These are phyloP conservation scores for Alternaria burnsii DNA, from an alignment of 2,329 filamentous ascomycete species.

Conservation along the genomic window DNA sequence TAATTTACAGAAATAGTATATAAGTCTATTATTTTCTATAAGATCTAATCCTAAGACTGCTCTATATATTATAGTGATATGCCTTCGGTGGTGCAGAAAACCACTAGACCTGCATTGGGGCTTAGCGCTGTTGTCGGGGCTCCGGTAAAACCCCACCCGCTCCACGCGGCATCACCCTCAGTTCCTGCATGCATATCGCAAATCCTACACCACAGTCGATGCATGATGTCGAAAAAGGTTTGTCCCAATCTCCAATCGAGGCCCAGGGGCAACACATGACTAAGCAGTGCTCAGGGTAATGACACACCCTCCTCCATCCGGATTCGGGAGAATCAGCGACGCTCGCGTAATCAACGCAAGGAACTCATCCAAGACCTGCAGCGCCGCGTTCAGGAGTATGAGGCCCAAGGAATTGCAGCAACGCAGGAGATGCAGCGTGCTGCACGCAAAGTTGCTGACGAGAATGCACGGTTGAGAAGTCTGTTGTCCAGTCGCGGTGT, in stretches of 20 bases:
- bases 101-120: too few relatives aligned
- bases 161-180: neutral
- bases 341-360: slow-evolving; percentile 73
- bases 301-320: slow-evolving; percentile 54
- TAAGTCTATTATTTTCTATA: too few relatives aligned
- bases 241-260: neutral
- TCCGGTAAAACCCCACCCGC: neutral
- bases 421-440: slow-evolving; percentile 74
- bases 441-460: slow-evolving; percentile 70
- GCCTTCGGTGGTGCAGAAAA: too few relatives aligned
- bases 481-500: slow-evolving; percentile 58
- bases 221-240: slow-evolving; percentile 14
- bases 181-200: neutral
- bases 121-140: neutral
- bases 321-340: slow-evolving; percentile 77
- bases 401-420: slow-evolving; percentile 70
- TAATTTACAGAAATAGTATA: too few relatives aligned
- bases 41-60: too few relatives aligned
- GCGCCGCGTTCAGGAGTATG: slow-evolving; percentile 67
- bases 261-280: neutral
- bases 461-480: slow-evolving; percentile 69
- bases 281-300: slow-evolving; percentile 12
- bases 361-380: slow-evolving; percentile 75
- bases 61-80: too few relatives aligned
- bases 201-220: neutral